Conservation (phyloP, 2,329 filamentous ascomycete species). For the Penicillium sp. region DNA sequence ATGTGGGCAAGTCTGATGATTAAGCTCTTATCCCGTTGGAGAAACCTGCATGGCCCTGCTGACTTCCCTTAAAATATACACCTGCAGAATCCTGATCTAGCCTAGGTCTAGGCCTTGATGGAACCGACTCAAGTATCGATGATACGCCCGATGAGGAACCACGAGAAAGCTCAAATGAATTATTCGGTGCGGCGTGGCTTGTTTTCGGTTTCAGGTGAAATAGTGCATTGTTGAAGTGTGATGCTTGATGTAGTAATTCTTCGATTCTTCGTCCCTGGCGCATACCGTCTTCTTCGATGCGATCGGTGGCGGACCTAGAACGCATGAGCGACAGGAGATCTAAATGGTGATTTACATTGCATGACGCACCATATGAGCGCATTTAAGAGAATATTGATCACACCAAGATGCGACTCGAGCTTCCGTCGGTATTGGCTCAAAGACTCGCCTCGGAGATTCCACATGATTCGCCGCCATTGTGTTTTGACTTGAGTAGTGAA, state of each 20-base stretch:
- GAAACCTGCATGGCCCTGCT: background rate
- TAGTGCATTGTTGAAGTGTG: background rate
- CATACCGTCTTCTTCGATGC: constrained; percentile 1
- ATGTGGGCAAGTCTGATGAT: background rate
- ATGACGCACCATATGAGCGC: background rate
- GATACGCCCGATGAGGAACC: background rate
- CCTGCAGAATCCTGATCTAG: background rate
- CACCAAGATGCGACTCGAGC: constrained; percentile 5
- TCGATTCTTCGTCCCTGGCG: background rate
- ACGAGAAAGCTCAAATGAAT: background rate
- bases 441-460: constrained; percentile 1
- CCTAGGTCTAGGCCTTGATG: background rate
- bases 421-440: constrained; percentile 4
- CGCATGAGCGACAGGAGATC: background rate
- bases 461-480: constrained; percentile 5
- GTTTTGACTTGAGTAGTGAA: background rate
- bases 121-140: background rate
- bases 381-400: constrained; percentile 1
- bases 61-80: background rate
- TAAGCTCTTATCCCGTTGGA: background rate
- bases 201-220: background rate
- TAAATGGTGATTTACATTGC: no score
- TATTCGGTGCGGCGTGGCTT: no score
- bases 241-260: background rate
- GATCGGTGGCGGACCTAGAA: constrained; percentile 3